phyloP scores from a whole-genome alignment of 2,329 filamentous ascomycete genomes.

The Xylariaceae sp. region DNA sequence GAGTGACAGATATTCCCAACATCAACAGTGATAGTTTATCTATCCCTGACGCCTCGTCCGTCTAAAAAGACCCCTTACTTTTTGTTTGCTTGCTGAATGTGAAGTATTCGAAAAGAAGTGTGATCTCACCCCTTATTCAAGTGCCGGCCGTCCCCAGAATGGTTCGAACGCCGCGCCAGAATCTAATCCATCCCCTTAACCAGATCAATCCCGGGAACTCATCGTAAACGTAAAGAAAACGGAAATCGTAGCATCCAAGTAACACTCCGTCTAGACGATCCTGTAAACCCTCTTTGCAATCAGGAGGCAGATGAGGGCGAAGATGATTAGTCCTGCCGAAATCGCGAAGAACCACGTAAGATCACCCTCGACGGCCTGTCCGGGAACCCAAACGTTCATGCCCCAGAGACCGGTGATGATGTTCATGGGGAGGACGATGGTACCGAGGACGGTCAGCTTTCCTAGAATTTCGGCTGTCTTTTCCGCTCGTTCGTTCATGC shows the following conservation, averaged over 20 bases:
- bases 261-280: constrained; percentile 39
- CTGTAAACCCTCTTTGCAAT: constrained; percentile 80
- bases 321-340: constrained; percentile 69
- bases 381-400: constrained; percentile 96
- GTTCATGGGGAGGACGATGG: constrained; percentile 97
- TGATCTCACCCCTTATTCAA: too few relatives aligned
- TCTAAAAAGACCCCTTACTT: too few relatives aligned
- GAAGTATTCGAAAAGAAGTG: too few relatives aligned
- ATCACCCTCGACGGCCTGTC: constrained; percentile 74
- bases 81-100: too few relatives aligned
- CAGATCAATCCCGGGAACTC: too few relatives aligned
- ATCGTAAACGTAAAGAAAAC: too few relatives aligned
- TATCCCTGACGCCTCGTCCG: too few relatives aligned
- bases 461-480: constrained; percentile 92
- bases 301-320: constrained; percentile 73
- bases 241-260: not conserved
- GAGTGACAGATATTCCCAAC: too few relatives aligned
- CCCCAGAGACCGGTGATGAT: constrained; percentile 98
- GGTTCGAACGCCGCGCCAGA: too few relatives aligned
- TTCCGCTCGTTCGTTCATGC: constrained; percentile 97
- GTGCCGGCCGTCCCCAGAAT: too few relatives aligned
- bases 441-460: constrained; percentile 91
- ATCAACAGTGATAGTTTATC: too few relatives aligned
- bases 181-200: too few relatives aligned
- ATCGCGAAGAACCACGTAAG: constrained; percentile 70